These are phyloP conservation scores for Craterostigma plantagineum DNA, from an alignment of 257 asterid genomes.

Conservation along the genomic window DNA sequence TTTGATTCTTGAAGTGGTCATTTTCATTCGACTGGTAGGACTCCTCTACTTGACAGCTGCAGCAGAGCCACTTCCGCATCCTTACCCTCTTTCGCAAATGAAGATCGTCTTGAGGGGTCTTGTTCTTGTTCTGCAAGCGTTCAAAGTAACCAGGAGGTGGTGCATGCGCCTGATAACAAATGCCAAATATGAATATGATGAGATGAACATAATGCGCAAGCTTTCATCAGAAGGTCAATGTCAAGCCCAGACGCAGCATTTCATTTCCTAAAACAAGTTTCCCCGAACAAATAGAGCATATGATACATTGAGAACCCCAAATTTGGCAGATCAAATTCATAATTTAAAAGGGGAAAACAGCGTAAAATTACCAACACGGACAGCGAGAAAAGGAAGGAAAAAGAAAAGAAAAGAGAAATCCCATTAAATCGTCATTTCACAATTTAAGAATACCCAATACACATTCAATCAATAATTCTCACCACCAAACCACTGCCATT, in stretches of 20 bases:
- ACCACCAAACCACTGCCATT: conserved; percentile 20
- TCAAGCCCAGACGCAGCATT: too few species aligned
- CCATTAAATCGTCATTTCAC: neutral
- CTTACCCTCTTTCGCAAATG: conserved; percentile 43
- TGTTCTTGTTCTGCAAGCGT: conserved; percentile 31
- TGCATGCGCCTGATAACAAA: conserved; percentile 28
- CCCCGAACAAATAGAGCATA: too few species aligned
- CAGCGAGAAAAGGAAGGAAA: too few species aligned
- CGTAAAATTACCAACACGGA: too few species aligned
- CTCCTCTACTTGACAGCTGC: conserved; percentile 57
- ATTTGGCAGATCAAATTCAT: too few species aligned
- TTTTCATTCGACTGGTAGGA: conserved; percentile 39
- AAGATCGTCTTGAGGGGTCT: conserved; percentile 20
- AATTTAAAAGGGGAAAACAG: too few species aligned
- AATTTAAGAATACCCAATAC: conserved; percentile 1
- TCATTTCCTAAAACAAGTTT: too few species aligned
- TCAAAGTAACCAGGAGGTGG: conserved; percentile 57
- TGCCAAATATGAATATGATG: conserved; percentile 8
- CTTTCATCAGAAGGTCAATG: too few species aligned
- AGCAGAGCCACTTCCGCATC: conserved; percentile 91
- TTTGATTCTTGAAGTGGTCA: conserved; percentile 61
- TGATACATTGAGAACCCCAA: too few species aligned
- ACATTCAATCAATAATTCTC: conserved; percentile 9
- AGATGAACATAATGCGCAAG: conserved; percentile 1
- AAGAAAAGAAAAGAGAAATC: too few species aligned